Percentiles rank a stretch among this genome's conserved stretches.
These are phyloP conservation scores for Candida ascalaphidarum DNA, from an alignment of 805 yeast species.

Conservation along the genomic window DNA sequence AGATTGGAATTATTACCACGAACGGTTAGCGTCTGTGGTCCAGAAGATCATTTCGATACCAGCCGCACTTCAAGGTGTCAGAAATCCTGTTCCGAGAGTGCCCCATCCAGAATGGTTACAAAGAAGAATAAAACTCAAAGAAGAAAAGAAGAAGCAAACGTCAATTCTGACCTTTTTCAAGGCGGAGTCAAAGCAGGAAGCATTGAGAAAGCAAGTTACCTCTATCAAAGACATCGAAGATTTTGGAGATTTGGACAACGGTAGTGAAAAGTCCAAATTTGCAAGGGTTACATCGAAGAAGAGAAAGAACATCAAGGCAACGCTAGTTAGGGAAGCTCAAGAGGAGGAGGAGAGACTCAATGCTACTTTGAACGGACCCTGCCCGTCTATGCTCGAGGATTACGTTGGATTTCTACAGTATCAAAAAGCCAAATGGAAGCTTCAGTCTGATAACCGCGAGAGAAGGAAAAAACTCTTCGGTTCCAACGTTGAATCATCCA, in stretches of 20 bases:
- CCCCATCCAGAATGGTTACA: slow-evolving; percentile 91
- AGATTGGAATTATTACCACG: slow-evolving; percentile 91
- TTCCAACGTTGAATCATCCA: slow-evolving; percentile 39
- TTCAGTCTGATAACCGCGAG: slow-evolving; percentile 62
- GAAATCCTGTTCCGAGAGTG: slow-evolving; percentile 92
- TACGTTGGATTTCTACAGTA: slow-evolving; percentile 61
- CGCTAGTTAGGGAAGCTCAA: slow-evolving; percentile 14
- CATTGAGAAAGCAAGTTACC: slow-evolving; percentile 18
- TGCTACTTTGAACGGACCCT: slow-evolving; percentile 38
- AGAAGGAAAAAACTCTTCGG: slow-evolving; percentile 81
- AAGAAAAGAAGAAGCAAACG: slow-evolving; percentile 67
- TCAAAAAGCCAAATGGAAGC: slow-evolving; percentile 83
- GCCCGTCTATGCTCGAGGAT: slow-evolving; percentile 63
- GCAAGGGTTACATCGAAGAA: slow-evolving; percentile 42
- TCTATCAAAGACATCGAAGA: slow-evolving; percentile 68
- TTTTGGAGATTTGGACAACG: slow-evolving; percentile 33
- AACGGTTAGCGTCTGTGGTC: slow-evolving; percentile 84
- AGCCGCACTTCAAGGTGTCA: slow-evolving; percentile 84
- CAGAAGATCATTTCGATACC: slow-evolving; percentile 96
- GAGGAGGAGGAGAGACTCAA: slow-evolving; percentile 43
- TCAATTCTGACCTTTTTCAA: slow-evolving; percentile 52
- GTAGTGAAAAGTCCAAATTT: slow-evolving; percentile 21
- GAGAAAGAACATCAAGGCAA: slow-evolving; percentile 24
- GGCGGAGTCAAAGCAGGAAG: slow-evolving; percentile 32
- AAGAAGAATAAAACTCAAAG: slow-evolving; percentile 47